Evolutionary conservation across 192 early-diverging fungal species (phyloP).

Genomic region (Gamsiella multidivaricata): DNA sequence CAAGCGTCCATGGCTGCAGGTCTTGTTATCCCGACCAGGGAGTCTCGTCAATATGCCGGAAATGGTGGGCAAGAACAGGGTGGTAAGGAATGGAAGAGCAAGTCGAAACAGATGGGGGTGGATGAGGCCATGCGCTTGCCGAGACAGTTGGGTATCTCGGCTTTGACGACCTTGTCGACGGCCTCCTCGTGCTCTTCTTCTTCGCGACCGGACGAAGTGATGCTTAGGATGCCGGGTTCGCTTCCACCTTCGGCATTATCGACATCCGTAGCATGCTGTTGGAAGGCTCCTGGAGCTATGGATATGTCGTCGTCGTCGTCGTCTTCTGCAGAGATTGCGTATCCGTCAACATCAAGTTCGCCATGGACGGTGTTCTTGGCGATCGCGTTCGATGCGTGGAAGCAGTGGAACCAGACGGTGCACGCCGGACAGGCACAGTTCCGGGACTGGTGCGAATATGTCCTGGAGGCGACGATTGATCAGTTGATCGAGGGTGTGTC

Average conservation of each 20-base stretch:
- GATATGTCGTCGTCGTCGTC: background rate
- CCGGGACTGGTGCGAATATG: conserved; percentile 45
- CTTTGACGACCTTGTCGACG: conserved; percentile 20
- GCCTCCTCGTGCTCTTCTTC: background rate
- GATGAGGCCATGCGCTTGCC: conserved; percentile 30
- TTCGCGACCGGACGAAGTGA: background rate
- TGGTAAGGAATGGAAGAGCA: conserved; percentile 1
- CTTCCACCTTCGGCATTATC: conserved; percentile 6
- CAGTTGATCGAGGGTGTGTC: conserved; percentile 36
- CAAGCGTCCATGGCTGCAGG: background rate
- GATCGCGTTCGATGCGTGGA: conserved; percentile 42
- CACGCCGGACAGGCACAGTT: conserved; percentile 46
- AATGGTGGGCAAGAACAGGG: background rate
- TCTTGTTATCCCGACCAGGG: background rate
- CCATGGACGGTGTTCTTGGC: conserved; percentile 22
- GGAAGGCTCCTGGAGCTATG: background rate
- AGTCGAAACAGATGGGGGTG: conserved; percentile 30
- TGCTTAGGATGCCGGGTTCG: conserved; percentile 24
- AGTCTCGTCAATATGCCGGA: background rate
- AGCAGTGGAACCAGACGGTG: conserved; percentile 39
- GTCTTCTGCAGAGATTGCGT: conserved; percentile 22
- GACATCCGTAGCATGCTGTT: too few species aligned
- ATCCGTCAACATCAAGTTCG: background rate
- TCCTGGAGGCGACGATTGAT: conserved; percentile 37
- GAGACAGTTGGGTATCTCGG: conserved; percentile 18